Base-by-base conservation (phyloP, 768 basidiomycete species). In the Trametes sanguinea region DNA sequence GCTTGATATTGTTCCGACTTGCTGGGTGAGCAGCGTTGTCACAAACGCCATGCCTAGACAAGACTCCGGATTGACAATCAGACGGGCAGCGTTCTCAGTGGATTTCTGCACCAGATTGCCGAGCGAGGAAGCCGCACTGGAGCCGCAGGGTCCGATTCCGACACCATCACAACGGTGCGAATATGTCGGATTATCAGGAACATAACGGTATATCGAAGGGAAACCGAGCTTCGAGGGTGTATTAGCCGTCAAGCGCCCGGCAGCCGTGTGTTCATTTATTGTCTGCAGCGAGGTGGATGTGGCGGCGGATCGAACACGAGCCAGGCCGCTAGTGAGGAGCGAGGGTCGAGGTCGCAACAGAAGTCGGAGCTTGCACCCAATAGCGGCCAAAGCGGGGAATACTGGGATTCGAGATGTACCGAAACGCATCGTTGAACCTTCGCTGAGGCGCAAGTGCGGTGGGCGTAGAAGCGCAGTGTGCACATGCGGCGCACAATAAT, bases 41-140 rank as follows among this genome's bases (percentile, higher is more conserved):
- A 44, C 42, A n/a, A 16, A 50, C 11, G 43, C 30, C 50, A 47
- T 53, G 51, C 50, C 55, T 17, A 45, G 50, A 42, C 27, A 17
- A 22, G 44, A 32, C 48, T 46, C 16, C 37, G 22, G 9, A 2
- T 39, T 39, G 43, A 46, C 54, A 46, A 62, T 62, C 55, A 62
- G 61, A 62, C 30, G 50, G 27, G 37, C 11, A 45, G 9, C 16
- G 5, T 57, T 62, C 61, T 46, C 30, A 44, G 48, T 44, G 51
- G 50, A 57, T n/a, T 46, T 57, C 55, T 42, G 27, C 54, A 62
- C 35, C 14, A 62, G 61, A 62, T 57, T 57, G 61, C 61, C 61
- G 61, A 62, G 43, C 6, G 22, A 32, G 54, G 60, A 11, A 33
- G 50, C 61, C 61, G 61, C 61, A 52, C 44, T 62, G 61, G 11